Evolutionary conservation across 805 yeast species (phyloP), one percentile per base, ranked within the genome.

Genomic region (Saturnispora dispora): DNA sequence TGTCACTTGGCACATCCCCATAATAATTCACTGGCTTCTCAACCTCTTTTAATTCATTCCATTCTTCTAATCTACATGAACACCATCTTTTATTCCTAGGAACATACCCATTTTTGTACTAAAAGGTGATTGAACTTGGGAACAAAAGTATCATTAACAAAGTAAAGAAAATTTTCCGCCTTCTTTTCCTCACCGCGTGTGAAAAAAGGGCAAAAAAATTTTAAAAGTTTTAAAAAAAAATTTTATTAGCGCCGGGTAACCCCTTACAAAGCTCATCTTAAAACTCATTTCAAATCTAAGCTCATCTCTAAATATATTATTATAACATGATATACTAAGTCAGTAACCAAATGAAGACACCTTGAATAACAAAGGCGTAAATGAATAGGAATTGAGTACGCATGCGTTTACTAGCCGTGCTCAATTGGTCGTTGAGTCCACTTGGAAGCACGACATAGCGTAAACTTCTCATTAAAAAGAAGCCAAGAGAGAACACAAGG

Each of bases 331-430:
- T 8, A 33, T 30, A 10, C 54, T 45, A 66, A 13, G 68, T 68
- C 79, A 90, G 80, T 53, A 84, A 70, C 82, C 91, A 82, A 71
- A 89, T 80, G 50, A 88, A 71, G 18, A 81, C 61, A 22, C 85
- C 77, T 71, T 91, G 98, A 61, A 89, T 74, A 15, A 86, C 74
- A 60, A 88, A 88, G 8, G 95, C 82, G 66, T 91, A 91, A 41
- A 85, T 73, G 60, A 91, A 89, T 56, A 91, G 71, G 64, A 86
- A 91, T 61, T 91, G 95, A 53, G 93, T 84, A 58, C 96, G 79
- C 54, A 85, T 78, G 65, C 87, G 83, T 56, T 88, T 78, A 53
- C 84, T 85, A 25, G 79, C 79, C 42, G 80, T 75, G 52, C 84
- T 78, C 50, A 87, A 76, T 79, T 48, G 79, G n/a, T 75, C 68